Evolutionary conservation across 192 early-diverging fungal species (phyloP), one percentile per base, ranked within the genome.

Genomic region (Mortierella antarctica): DNA sequence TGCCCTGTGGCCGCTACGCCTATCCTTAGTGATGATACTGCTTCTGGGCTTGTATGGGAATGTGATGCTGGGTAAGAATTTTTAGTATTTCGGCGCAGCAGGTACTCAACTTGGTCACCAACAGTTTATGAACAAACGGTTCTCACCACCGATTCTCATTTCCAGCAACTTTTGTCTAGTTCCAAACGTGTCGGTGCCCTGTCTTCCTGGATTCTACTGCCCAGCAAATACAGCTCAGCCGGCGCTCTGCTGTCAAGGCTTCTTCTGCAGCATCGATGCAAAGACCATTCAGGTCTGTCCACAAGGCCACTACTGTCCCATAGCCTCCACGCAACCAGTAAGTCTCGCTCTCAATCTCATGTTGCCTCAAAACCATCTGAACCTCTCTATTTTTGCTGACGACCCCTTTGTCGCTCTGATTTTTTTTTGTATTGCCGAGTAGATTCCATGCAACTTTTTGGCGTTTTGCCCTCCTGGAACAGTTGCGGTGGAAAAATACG

Each of bases 171-270:
- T 78, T 46, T 78, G 75, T 41, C 61, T 44, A 3, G 75, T 51
- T 1, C 75, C 75, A 7, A 78, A 78, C 21, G 46, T 71, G 4
- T 70, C 68, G 1, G 75, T 78, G 3, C 75, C 75, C 1, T 78
- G 75, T 51, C 42, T 78, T 10, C 75, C 75, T 18, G 75, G 75
- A 23, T 78, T 88, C 77, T 82, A 81, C 45, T 88, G 88, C 71
- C 86, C 88, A 7, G 66, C 47, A 2, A 84, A 88, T 48, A 81
- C 87, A 13, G 82, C 83, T 39, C 83, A 91, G 66, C 91, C 92
- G 44, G 58, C 82, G 6, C 87, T 89, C 48, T 93, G 92, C 70
- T 88, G 86, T 61, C 53, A 69, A 2, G 89, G 90, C 17, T 89
- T 82, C 67, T 83, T 85, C 46, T 91, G 91, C 76, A 86, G 84